Conservation (phyloP, 257 asterid genomes). For the Ligustrum vulgare region DNA sequence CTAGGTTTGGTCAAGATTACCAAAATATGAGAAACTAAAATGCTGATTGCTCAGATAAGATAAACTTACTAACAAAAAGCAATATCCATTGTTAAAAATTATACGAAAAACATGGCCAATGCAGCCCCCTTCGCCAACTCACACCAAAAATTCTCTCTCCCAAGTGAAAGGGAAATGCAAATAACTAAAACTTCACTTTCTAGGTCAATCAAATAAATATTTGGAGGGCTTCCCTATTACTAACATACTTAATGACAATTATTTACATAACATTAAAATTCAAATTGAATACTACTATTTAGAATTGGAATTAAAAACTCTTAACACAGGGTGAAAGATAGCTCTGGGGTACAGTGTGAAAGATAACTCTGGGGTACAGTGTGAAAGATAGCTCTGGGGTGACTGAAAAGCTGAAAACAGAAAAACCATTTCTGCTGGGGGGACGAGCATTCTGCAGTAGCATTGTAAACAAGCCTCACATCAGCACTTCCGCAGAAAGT, state of each 20-base stretch:
- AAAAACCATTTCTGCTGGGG: neutral
- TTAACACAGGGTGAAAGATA: neutral
- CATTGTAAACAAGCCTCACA: too few relatives aligned
- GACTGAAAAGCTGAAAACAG: neutral
- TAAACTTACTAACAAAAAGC: neutral
- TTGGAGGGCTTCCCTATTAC: neutral
- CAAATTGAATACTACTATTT: neutral
- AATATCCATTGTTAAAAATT: neutral
- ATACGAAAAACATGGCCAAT: neutral
- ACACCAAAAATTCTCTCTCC: neutral
- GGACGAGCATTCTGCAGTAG: too few relatives aligned
- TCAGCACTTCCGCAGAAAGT: neutral
- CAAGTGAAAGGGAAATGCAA: neutral
- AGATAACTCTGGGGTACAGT: neutral
- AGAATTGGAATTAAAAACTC: neutral
- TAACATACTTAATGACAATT: neutral
- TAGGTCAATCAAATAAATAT: neutral
- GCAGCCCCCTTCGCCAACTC: neutral
- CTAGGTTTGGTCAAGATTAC: neutral
- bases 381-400: neutral
- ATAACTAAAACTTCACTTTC: neutral
- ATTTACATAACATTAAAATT: neutral
- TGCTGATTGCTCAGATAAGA: neutral
- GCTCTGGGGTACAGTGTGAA: neutral
- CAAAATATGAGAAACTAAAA: neutral